Conservation (phyloP, 1,139 yeast species). For the Scheffersomyces lignicola region DNA sequence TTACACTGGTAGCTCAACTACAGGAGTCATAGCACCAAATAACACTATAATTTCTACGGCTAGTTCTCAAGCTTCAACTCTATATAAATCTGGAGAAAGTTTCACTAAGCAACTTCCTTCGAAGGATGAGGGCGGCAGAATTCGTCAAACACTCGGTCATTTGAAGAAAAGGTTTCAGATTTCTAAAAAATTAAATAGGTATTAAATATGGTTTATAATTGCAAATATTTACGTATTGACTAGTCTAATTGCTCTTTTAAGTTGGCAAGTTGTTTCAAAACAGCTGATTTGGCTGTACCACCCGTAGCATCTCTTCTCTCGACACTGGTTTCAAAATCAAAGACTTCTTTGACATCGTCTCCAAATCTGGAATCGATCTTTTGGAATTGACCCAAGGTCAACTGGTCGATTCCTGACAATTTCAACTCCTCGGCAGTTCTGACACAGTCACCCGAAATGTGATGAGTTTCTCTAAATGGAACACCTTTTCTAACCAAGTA, state of each 20-base stretch:
- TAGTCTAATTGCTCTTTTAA: conserved; percentile 31
- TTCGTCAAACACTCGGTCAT: too few species aligned
- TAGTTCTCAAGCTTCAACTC: too few species aligned
- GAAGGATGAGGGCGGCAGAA: too few species aligned
- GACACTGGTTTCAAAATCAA: conserved; percentile 89
- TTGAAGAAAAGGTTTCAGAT: too few species aligned
- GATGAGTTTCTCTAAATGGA: conserved; percentile 98
- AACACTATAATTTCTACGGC: too few species aligned
- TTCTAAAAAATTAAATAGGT: too few species aligned
- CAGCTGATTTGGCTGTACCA: conserved; percentile 94
- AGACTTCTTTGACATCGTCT: conserved; percentile 77
- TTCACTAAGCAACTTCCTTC: too few species aligned
- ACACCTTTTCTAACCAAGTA: conserved; percentile 96
- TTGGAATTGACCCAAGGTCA: conserved; percentile 75
- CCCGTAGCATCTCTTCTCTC: conserved; percentile 97
- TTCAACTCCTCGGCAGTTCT: conserved; percentile 78
- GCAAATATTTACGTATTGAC: conserved; percentile 1
- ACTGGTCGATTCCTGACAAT: conserved; percentile 78
- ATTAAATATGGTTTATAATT: too few species aligned
- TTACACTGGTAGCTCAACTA: too few species aligned
- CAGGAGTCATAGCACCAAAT: too few species aligned
- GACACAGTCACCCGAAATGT: conserved; percentile 96
- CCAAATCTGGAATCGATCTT: conserved; percentile 77
- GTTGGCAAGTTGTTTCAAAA: conserved; percentile 63
- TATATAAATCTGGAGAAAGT: too few species aligned